Conservation (phyloP, 2,329 filamentous ascomycete genomes). For the Hymenoscyphus fraxineus region DNA sequence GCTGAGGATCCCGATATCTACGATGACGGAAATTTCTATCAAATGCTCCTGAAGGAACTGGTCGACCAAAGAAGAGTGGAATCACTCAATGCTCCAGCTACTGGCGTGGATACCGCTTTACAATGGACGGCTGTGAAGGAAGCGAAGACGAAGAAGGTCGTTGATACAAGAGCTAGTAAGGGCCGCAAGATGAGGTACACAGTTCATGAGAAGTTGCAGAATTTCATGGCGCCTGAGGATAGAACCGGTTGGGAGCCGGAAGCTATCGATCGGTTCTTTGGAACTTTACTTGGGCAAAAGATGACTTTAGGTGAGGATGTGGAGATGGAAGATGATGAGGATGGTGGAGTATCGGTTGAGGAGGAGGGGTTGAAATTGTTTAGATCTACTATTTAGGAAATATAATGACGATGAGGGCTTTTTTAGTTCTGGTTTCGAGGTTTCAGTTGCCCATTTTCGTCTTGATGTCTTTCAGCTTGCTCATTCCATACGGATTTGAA, state of each 20-base stretch:
- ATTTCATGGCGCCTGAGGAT: conserved; percentile 95
- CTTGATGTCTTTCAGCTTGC: too few species aligned
- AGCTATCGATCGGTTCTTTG: conserved; percentile 75
- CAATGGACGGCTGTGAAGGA: conserved; percentile 68
- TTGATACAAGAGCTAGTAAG: conserved; percentile 94
- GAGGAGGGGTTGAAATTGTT: conserved; percentile 35
- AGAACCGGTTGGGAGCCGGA: conserved; percentile 73
- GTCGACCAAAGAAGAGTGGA: conserved; percentile 83
- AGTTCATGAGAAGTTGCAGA: conserved; percentile 94
- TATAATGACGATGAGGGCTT: not conserved
- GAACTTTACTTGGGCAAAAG: conserved; percentile 69
- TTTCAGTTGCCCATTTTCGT: not conserved
- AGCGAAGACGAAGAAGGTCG: conserved; percentile 74
- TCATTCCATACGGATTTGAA: too few species aligned
- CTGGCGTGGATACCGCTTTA: conserved; percentile 34
- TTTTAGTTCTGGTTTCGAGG: not conserved
- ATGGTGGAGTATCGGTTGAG: conserved; percentile 40
- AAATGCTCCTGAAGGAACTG: conserved; percentile 85
- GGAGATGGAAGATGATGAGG: conserved; percentile 49
- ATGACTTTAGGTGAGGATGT: conserved; percentile 59
- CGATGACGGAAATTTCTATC: conserved; percentile 94
- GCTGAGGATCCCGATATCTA: conserved; percentile 65
- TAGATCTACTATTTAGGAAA: conserved; percentile 25
- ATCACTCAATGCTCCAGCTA: conserved; percentile 43
- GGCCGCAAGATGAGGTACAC: conserved; percentile 91